Evolutionary conservation across 2,329 filamentous ascomycete species (phyloP).

Genomic region (Colletotrichum cereale): DNA sequence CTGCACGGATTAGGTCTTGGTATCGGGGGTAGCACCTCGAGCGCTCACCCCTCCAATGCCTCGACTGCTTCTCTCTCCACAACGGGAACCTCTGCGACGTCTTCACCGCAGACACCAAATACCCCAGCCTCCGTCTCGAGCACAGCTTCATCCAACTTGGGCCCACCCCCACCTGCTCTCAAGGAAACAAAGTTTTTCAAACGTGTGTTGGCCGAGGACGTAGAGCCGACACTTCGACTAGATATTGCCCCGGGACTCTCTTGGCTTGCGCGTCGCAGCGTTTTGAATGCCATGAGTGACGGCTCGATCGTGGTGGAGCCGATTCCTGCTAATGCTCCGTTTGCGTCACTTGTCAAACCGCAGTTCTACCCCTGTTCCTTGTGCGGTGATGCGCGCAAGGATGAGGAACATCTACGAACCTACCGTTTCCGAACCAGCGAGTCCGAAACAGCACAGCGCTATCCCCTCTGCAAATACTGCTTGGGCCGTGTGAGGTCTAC

Average conservation of each 20-base stretch:
- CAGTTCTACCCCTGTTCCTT: conserved; percentile 81
- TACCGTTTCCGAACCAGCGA: conserved; percentile 93
- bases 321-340: conserved; percentile 71
- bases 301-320: conserved; percentile 92
- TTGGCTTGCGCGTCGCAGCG: conserved; percentile 90
- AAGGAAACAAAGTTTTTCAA: conserved; percentile 97
- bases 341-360: conserved; percentile 62
- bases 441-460: conserved; percentile 85
- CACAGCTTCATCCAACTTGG: conserved; percentile 53
- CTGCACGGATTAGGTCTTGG: conserved; percentile 58
- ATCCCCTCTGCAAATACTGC: conserved; percentile 92
- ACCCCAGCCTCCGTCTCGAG: conserved; percentile 68
- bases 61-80: conserved; percentile 71
- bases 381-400: conserved; percentile 85
- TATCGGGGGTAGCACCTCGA: conserved; percentile 61
- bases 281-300: conserved; percentile 85
- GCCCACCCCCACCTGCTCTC: conserved; percentile 67
- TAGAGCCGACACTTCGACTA: conserved; percentile 92
- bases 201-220: conserved; percentile 86
- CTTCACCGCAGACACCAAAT: conserved; percentile 70
- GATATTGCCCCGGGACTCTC: conserved; percentile 92
- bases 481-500: conserved; percentile 85
- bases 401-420: conserved; percentile 78
- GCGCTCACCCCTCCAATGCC: conserved; percentile 66
- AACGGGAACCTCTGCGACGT: conserved; percentile 60